phyloP scores from a whole-genome alignment of 176 grass and related monocot species.

The Oryza punctata region DNA sequence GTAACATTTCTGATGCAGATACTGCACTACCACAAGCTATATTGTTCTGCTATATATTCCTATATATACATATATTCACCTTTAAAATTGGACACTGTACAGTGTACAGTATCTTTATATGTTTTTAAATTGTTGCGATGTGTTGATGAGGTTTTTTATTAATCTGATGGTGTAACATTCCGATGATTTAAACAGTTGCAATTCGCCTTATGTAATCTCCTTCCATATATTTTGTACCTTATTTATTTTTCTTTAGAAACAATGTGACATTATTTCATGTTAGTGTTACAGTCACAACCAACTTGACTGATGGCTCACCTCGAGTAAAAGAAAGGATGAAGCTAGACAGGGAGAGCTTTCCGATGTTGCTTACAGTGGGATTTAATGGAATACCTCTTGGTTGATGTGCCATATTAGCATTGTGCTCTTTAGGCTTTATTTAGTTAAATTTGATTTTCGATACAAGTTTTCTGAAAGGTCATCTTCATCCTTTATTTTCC shows the following conservation, averaged over 20 bases:
- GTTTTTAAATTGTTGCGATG: neutral
- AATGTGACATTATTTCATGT: neutral
- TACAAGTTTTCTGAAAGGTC: neutral
- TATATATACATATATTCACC: neutral
- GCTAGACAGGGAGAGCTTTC: neutral
- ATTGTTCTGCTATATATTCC: neutral
- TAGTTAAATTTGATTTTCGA: neutral
- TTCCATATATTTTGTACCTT: neutral
- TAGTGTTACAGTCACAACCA: neutral
- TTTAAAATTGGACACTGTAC: neutral
- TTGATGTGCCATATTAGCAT: conserved; percentile 1
- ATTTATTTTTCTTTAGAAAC: conserved; percentile 8
- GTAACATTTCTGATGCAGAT: neutral
- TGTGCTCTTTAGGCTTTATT: neutral
- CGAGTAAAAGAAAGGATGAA: neutral
- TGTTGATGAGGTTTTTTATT: neutral
- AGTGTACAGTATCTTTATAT: neutral
- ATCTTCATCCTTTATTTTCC: neutral
- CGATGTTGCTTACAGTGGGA: neutral
- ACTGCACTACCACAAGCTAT: neutral
- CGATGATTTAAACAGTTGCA: neutral
- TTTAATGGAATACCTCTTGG: conserved; percentile 10
- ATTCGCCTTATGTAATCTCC: neutral
- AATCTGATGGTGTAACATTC: neutral
- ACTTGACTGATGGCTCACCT: neutral